Evolutionary conservation across 768 basidiomycete species (phyloP), one percentile per base, ranked within the genome.

Genomic region (Mycena crocata): DNA sequence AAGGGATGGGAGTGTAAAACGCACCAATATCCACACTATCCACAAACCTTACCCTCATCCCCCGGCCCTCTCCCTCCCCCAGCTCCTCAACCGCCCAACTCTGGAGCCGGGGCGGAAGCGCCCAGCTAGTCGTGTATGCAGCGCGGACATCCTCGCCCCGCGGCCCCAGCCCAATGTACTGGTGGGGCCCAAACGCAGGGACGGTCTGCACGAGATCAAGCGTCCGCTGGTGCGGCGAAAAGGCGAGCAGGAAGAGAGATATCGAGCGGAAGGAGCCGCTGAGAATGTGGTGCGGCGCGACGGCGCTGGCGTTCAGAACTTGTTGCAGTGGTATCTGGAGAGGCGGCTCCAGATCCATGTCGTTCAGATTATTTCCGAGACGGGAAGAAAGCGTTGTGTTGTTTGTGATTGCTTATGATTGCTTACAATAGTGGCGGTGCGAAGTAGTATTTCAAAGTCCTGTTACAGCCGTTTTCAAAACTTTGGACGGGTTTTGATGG

Each of bases 61-160:
- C n/a, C n/a, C n/a, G n/a, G n/a, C n/a, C n/a, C n/a, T n/a, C 78
- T 15, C 72, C 73, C 24, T 59, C 49, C 0, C 46, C 35, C 14
- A 69, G 62, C n/a, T 66, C 66, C 42, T 81, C 78, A 14, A 86
- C 66, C 6, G 74, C 73, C 85, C 86, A 88, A 64, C 82, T 84
- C 0, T 81, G 81, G 7, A 88, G 78, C 7, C 75, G 70, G 0
- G 86, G 85, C 5, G 85, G 86, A 5, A 76, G 69, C 1, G 84
- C 81, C 86, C 86, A 88, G 66, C 81, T 85, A 0, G 87, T 88
- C 1, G 85, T 79, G 69, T 84, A 88, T 1, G 82, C 77, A 45
- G 40, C 17, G 7, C 69, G 55, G 1, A 14, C 34, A 46, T 23
- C 77, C 67, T 39, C 79, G 73, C 21, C 40, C 26, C 62, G 66